Evolutionary conservation across 2,329 filamentous ascomycete genomes (phyloP), one percentile per base, ranked within the genome.

Genomic region (Arthroderma sp.): DNA sequence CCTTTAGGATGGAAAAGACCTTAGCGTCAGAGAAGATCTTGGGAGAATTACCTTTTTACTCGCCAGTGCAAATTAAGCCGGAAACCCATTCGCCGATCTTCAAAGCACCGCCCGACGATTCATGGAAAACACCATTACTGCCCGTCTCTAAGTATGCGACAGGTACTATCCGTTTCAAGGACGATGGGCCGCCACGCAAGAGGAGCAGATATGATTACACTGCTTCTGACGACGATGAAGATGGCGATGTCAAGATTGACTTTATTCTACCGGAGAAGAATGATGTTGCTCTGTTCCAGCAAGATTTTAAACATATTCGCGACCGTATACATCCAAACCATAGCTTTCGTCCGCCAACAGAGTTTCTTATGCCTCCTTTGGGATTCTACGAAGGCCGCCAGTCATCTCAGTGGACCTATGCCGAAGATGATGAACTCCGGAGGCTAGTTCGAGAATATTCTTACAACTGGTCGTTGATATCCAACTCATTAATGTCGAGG

Each of bases 381-480:
- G 79, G 75, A 43, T 98, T 96, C 66, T 96, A 94, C 57, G 89
- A 98, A 62, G 82, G 77, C 50, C 76, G 91, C 34, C 78, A 74
- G 43, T 81, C 87, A 1, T 96, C 91, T 3, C 87, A 95, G 57
- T 98, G 91, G 91, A 86, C 86, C 0, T 75, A 78, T 58, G 72
- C 82, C 2, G 91, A 98, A 60, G 91, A 98, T 53, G 88, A 96
- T 54, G 86, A 94, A 62, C 71, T 98, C 5, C 81, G 85, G 44
- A 75, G 73, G 38, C 72, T 94, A 36, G 91, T 95, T 11, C 83
- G 86, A 54, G 86, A 96, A 51, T 94, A 91, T 58, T 86, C 86
- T 0, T 96, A 95, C 68, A 98, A 98, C 56, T 98, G 91, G 91
- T 93, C 87, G 3, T 71, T 98, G 4, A 94, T 96, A 44, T 85